These are phyloP conservation scores for Termitomyces sp. DNA, from an alignment of 768 basidiomycete genomes.

Conservation along the genomic window DNA sequence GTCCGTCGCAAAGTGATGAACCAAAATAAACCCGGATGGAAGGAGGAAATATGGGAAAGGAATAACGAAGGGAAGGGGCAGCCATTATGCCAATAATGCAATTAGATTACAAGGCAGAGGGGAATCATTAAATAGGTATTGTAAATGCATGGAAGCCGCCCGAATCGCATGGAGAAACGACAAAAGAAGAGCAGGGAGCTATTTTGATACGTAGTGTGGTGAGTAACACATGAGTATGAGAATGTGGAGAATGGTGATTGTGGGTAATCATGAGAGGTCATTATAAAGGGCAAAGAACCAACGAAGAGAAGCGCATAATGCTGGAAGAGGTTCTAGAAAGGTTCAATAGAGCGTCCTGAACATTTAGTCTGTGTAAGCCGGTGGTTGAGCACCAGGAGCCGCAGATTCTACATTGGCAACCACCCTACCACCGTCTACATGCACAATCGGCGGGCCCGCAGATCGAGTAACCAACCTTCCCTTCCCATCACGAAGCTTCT, in stretches of 20 bases:
- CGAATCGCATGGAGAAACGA: background rate
- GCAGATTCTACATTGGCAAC: constrained; percentile 18
- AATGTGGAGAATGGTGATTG: background rate
- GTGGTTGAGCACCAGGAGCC: constrained; percentile 8
- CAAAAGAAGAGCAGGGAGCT: background rate
- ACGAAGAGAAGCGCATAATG: background rate
- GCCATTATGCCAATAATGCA: background rate
- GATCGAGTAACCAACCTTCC: constrained; percentile 17
- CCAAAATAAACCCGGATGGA: background rate
- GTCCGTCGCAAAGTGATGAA: background rate
- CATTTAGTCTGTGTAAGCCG: constrained; percentile 11
- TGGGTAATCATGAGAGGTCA: constrained; percentile 3
- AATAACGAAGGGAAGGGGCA: background rate
- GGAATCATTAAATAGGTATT: constrained; percentile 1
- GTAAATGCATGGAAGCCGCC: constrained; percentile 1
- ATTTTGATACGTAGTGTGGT: constrained; percentile 2
- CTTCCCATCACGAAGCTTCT: constrained; percentile 11
- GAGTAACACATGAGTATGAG: background rate
- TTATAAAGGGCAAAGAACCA: background rate
- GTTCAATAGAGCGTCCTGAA: background rate
- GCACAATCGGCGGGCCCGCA: constrained; percentile 28
- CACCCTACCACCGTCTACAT: constrained; percentile 33
- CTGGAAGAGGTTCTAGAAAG: background rate
- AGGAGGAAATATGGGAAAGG: background rate
- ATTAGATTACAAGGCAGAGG: background rate